A percentile compares a stretch with the other conserved stretches of the same genome.
These are phyloP conservation scores for Tephrocybe sp. DNA, from an alignment of 768 basidiomycete genomes.

Conservation along the genomic window DNA sequence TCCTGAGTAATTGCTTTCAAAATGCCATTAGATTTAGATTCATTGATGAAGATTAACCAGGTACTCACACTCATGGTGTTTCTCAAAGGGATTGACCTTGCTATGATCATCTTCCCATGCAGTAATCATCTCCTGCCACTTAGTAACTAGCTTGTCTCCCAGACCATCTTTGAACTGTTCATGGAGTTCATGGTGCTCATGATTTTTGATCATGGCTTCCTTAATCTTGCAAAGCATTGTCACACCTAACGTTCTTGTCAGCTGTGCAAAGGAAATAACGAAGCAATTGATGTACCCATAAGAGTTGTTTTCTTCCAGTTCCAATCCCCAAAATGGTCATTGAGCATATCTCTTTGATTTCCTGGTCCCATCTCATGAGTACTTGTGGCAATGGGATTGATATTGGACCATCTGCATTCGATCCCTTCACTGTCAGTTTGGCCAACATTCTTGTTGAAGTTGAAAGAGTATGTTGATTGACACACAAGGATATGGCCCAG, in stretches of 20 bases:
- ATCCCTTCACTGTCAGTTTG: conserved; percentile 33
- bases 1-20: conserved; percentile 12
- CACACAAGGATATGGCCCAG: conserved; percentile 24
- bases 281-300: conserved; percentile 14
- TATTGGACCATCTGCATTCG: conserved; percentile 30
- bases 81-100: conserved; percentile 2
- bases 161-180: neutral
- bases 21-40: too few species aligned
- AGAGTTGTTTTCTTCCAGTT: conserved; percentile 27
- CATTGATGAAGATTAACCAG: neutral
- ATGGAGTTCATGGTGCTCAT: neutral
- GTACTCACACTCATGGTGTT: conserved; percentile 4
- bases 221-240: conserved; percentile 2
- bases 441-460: conserved; percentile 21
- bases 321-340: conserved; percentile 24
- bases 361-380: conserved; percentile 37
- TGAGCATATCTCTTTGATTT: conserved; percentile 21
- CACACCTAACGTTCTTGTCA: neutral
- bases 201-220: conserved; percentile 2
- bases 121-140: neutral
- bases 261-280: neutral
- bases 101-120: neutral
- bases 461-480: conserved; percentile 22
- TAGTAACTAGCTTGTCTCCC: neutral
- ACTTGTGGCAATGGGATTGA: conserved; percentile 25